These are phyloP conservation scores for Termitomyces sp. DNA, from an alignment of 1,284 basidiomycete species.

Conservation along the genomic window DNA sequence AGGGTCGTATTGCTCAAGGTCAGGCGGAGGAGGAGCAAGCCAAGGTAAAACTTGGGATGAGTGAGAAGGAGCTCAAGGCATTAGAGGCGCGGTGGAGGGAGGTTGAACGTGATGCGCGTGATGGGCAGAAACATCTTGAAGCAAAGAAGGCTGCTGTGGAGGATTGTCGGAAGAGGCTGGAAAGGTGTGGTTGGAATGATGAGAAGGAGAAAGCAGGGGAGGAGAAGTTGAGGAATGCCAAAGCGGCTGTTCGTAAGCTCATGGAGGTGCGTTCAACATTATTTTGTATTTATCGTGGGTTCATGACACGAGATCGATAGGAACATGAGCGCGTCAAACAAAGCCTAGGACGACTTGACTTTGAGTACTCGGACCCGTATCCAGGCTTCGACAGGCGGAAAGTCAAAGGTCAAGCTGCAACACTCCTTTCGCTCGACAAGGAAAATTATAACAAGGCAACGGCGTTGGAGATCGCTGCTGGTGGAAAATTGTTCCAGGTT, in stretches of 20 bases:
- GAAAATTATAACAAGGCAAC: constrained; percentile 77
- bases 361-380: constrained; percentile 77
- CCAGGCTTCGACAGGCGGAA: constrained; percentile 81
- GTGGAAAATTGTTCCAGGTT: constrained; percentile 89
- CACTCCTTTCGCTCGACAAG: constrained; percentile 71
- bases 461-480: constrained; percentile 92
- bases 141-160: constrained; percentile 60
- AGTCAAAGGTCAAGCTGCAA: constrained; percentile 93
- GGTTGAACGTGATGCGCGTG: constrained; percentile 79
- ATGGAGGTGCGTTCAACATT: constrained; percentile 58
- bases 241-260: constrained; percentile 53
- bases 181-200: constrained; percentile 73
- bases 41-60: constrained; percentile 74
- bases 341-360: constrained; percentile 72
- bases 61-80: constrained; percentile 75
- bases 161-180: constrained; percentile 49
- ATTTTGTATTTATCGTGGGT: not conserved
- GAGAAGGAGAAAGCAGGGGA: constrained; percentile 72
- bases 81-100: constrained; percentile 81
- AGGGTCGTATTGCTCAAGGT: constrained; percentile 70
- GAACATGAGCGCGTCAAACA: constrained; percentile 70
- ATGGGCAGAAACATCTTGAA: constrained; percentile 69
- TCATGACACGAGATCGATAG: constrained; percentile 33
- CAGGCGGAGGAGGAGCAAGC: constrained; percentile 85
- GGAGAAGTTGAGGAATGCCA: constrained; percentile 51